Conservation (phyloP, 805 yeast genomes). For the Yarrowia sp. region DNA sequence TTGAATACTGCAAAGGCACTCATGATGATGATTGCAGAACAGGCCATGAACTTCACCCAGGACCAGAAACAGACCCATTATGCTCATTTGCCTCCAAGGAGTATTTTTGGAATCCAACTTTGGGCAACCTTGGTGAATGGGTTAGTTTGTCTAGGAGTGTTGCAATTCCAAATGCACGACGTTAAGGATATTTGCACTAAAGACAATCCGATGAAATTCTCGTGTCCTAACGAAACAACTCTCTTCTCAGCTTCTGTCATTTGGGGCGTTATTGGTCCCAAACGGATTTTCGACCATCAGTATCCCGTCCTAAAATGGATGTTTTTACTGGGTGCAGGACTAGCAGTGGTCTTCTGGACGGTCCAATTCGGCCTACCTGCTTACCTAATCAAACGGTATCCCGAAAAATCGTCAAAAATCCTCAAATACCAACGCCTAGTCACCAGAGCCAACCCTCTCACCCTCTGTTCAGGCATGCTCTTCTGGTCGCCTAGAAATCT, state of each 20-base stretch:
- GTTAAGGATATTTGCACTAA: neutral
- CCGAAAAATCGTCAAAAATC: neutral
- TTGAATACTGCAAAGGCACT: slow-evolving; percentile 40
- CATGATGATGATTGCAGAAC: slow-evolving; percentile 47
- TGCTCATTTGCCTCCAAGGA: slow-evolving; percentile 62
- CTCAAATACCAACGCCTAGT: neutral
- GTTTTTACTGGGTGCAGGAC: neutral
- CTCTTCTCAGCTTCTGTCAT: neutral
- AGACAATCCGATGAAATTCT: neutral
- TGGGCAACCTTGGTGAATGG: slow-evolving; percentile 1
- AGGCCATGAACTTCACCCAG: slow-evolving; percentile 61
- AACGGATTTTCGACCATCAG: neutral
- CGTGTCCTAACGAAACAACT: neutral
- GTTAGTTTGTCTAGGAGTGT: neutral
- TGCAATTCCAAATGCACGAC: slow-evolving; percentile 3
- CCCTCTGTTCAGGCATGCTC: neutral
- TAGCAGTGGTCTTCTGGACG: neutral
- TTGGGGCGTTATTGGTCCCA: neutral
- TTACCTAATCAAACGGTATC: neutral
- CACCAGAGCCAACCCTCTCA: neutral
- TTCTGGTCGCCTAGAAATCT: neutral
- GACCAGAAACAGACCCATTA: slow-evolving; percentile 69
- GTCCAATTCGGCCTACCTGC: neutral
- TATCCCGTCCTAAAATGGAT: slow-evolving; percentile 1
- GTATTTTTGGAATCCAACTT: neutral